phyloP scores from a whole-genome alignment of 805 yeast genomes.

The Yarrowia hollandica region DNA sequence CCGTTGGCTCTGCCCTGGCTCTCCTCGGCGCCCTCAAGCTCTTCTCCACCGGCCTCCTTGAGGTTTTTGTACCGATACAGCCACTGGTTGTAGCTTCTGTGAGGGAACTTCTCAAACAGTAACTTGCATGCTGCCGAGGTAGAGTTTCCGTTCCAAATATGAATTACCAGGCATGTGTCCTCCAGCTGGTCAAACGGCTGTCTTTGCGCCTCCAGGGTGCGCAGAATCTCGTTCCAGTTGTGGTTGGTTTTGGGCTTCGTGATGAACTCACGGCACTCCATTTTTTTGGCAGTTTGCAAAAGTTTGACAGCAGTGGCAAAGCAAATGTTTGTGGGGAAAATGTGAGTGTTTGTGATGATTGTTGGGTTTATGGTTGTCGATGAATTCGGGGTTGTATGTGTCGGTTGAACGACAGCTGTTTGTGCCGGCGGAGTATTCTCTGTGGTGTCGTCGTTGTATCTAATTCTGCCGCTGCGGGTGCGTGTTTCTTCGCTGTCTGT shows the following conservation, averaged over 20 bases:
- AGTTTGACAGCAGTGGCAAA: slow-evolving; percentile 14
- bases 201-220: slow-evolving; percentile 18
- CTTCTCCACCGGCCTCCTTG: slow-evolving; percentile 19
- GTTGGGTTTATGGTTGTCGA: not conserved
- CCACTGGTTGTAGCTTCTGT: slow-evolving; percentile 25
- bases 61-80: slow-evolving; percentile 23
- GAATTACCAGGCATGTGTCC: slow-evolving; percentile 5
- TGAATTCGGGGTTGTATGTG: not conserved
- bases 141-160: slow-evolving; percentile 26
- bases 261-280: slow-evolving; percentile 16
- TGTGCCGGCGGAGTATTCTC: no score
- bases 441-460: not conserved
- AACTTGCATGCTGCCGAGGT: slow-evolving; percentile 20
- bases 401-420: no score
- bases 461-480: not conserved
- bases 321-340: slow-evolving; percentile 7
- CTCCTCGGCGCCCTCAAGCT: slow-evolving; percentile 3
- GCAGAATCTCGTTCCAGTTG: slow-evolving; percentile 25
- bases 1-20: not conserved
- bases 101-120: slow-evolving; percentile 18
- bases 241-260: slow-evolving; percentile 12
- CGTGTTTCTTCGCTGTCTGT: not conserved
- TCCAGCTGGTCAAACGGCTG: slow-evolving; percentile 24
- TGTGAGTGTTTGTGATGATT: not conserved
- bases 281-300: not conserved